phyloP scores from a whole-genome alignment of 169 alveolate genomes.

The Eimeria falciformis region DNA sequence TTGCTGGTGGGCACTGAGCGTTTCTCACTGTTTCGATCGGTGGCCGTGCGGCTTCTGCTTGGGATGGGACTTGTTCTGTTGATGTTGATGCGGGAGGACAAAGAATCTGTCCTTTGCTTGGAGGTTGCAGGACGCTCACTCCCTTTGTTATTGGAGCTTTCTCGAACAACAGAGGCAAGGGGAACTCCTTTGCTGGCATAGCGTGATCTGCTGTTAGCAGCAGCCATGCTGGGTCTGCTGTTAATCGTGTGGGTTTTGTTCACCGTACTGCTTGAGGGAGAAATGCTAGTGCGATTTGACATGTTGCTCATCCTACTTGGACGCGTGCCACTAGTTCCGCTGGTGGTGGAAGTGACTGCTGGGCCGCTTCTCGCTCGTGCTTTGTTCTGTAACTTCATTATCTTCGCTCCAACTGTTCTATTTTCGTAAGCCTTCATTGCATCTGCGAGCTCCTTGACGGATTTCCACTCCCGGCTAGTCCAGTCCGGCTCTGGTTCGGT shows the following conservation, averaged over 20 bases:
- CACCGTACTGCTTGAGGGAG: too few species aligned
- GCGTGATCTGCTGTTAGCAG: too few species aligned
- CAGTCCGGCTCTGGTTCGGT: neutral
- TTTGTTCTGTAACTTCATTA: too few species aligned
- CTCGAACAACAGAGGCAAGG: neutral
- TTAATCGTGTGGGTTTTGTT: too few species aligned
- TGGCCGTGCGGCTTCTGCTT: neutral
- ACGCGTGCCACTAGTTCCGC: too few species aligned
- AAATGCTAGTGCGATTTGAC: too few species aligned
- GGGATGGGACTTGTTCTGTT: neutral
- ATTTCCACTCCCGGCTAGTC: slow-evolving; percentile 54
- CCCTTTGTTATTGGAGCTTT: neutral
- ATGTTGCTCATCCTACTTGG: too few species aligned
- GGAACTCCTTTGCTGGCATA: too few species aligned
- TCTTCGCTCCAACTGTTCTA: too few species aligned
- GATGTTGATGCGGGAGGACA: neutral
- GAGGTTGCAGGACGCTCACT: neutral
- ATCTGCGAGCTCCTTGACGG: slow-evolving; percentile 47
- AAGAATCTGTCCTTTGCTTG: neutral
- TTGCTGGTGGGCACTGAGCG: neutral
- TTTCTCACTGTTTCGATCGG: neutral
- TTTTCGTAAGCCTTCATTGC: slow-evolving; percentile 24
- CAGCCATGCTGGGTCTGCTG: too few species aligned
- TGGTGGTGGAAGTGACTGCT: too few species aligned
- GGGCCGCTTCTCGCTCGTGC: too few species aligned